phyloP scores from a whole-genome alignment of 495 filamentous ascomycete species.

The Podospora pseudoanserina region DNA sequence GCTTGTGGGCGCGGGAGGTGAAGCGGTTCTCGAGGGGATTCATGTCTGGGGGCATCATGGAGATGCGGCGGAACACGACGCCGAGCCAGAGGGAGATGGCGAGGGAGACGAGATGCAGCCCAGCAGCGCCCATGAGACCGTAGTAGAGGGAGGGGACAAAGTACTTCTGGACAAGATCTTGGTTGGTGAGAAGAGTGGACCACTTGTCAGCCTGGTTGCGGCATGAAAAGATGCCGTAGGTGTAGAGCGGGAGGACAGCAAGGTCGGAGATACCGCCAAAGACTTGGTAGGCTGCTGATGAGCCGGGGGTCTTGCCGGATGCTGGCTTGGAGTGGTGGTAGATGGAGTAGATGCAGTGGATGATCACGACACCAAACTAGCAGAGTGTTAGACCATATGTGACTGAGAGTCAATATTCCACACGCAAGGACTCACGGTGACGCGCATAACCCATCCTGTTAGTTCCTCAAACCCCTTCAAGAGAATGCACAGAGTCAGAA shows the following conservation, averaged over 20 bases:
- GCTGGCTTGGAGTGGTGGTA: conserved; percentile 70
- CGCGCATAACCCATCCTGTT: conserved; percentile 70
- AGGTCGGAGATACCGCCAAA: conserved; percentile 72
- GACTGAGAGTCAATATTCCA: background rate
- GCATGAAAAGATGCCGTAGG: conserved; percentile 62
- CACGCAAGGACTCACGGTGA: conserved; percentile 38
- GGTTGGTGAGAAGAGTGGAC: conserved; percentile 56
- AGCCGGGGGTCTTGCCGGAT: conserved; percentile 64
- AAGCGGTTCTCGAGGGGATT: conserved; percentile 85
- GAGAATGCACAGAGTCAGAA: conserved; percentile 69
- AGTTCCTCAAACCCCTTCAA: conserved; percentile 60
- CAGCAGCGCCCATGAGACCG: conserved; percentile 55
- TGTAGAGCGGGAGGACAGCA: conserved; percentile 70
- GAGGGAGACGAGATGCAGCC: conserved; percentile 67
- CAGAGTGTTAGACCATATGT: conserved; percentile 28
- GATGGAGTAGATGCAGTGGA: conserved; percentile 69
- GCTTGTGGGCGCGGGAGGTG: conserved; percentile 70
- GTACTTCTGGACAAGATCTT: conserved; percentile 41
- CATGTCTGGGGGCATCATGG: conserved; percentile 80
- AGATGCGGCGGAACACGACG: conserved; percentile 74
- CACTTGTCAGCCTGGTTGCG: conserved; percentile 54
- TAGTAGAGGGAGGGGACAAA: conserved; percentile 64
- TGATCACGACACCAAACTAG: conserved; percentile 60
- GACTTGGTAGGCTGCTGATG: conserved; percentile 78
- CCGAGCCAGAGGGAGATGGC: conserved; percentile 66